phyloP scores from a whole-genome alignment of 2,329 filamentous ascomycete species.

The Scorias spongiosa region DNA sequence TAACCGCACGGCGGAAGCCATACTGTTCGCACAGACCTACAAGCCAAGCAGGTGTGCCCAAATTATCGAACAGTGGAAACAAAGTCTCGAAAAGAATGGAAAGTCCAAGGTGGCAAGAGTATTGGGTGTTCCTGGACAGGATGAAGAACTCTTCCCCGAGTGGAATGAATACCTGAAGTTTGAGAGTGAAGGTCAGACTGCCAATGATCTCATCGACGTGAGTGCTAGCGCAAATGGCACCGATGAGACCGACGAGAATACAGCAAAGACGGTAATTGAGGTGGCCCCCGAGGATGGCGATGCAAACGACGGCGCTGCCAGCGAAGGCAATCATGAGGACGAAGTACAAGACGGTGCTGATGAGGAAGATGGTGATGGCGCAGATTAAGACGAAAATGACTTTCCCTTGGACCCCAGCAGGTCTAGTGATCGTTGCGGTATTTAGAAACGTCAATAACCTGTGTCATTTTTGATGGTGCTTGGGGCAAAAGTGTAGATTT shows the following conservation, averaged over 20 bases:
- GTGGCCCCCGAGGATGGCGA: slow-evolving; percentile 5
- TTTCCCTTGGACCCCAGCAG: no score
- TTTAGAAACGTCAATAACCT: no score
- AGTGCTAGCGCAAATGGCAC: slow-evolving; percentile 17
- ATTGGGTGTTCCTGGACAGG: slow-evolving; percentile 56
- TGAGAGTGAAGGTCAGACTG: slow-evolving; percentile 51
- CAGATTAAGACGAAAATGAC: no score
- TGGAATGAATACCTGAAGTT: slow-evolving; percentile 83
- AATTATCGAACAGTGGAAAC: slow-evolving; percentile 68
- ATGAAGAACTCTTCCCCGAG: slow-evolving; percentile 72
- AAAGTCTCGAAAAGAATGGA: slow-evolving; percentile 64
- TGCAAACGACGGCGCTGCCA: background rate
- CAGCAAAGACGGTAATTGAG: slow-evolving; percentile 3
- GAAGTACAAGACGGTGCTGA: no score
- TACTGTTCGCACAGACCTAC: slow-evolving; percentile 88
- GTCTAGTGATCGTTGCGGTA: no score
- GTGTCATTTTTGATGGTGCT: no score
- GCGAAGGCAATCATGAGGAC: no score
- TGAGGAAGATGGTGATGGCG: no score
- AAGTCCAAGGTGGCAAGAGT: slow-evolving; percentile 74
- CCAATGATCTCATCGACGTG: slow-evolving; percentile 25
- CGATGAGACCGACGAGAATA: slow-evolving; percentile 4
- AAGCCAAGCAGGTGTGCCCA: slow-evolving; percentile 61
- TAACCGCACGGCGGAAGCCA: slow-evolving; percentile 67
- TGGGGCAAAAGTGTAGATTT: no score